These are phyloP conservation scores for Erythrophleum fordii DNA, from an alignment of 306 rosid species.

Conservation along the genomic window DNA sequence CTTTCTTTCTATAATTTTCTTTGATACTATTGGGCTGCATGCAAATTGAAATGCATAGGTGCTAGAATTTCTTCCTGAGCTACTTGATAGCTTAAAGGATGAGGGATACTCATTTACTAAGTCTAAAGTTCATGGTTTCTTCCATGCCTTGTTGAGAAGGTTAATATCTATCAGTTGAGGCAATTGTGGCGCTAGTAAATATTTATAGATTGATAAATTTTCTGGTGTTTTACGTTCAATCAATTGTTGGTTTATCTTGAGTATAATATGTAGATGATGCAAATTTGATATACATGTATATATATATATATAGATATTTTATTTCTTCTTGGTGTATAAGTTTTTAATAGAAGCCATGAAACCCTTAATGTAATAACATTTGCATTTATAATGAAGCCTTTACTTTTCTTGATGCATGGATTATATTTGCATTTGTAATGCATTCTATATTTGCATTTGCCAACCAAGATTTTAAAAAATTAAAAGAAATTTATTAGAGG, in stretches of 20 bases:
- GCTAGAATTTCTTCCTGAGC: slow-evolving; percentile 92
- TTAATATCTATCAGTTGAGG: slow-evolving; percentile 35
- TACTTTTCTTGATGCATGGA: no score
- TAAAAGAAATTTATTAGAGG: no score
- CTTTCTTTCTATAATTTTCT: slow-evolving; percentile 2
- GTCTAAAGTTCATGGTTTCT: slow-evolving; percentile 90
- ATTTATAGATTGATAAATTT: not conserved
- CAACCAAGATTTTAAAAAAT: no score
- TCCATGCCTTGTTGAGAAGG: slow-evolving; percentile 97
- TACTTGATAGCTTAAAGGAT: slow-evolving; percentile 81
- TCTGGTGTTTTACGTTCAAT: not conserved
- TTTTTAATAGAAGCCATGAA: no score
- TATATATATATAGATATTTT: no score
- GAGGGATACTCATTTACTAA: slow-evolving; percentile 82
- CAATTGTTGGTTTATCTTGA: slow-evolving; percentile 9
- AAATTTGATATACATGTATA: no score
- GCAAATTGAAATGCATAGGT: slow-evolving; percentile 58
- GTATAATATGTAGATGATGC: not conserved
- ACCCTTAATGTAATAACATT: no score
- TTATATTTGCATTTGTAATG: no score
- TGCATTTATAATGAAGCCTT: no score
- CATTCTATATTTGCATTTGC: no score
- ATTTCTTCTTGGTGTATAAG: no score
- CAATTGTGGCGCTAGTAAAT: slow-evolving; percentile 11
- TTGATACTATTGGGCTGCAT: not conserved